phyloP scores from a whole-genome alignment of 495 filamentous ascomycete genomes.

The Symbiotaphrina buchneri region DNA sequence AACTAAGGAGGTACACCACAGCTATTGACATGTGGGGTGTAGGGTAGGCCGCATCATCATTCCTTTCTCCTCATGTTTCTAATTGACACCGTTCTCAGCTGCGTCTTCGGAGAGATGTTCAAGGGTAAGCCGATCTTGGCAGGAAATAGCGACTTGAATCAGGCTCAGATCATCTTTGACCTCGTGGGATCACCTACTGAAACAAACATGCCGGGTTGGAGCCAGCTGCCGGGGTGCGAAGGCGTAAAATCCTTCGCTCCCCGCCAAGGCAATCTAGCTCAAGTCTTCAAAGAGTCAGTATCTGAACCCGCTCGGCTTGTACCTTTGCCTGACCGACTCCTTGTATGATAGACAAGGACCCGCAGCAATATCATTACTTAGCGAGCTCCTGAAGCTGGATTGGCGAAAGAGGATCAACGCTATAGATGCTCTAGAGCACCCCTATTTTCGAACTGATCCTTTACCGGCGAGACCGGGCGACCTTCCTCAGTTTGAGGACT shows the following conservation, averaged over 20 bases:
- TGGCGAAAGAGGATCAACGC: slow-evolving; percentile 79
- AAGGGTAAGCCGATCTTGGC: slow-evolving; percentile 80
- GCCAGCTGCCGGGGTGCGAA: slow-evolving; percentile 57
- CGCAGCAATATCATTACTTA: slow-evolving; percentile 55
- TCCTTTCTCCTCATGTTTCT: too few species aligned
- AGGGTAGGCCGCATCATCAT: slow-evolving; percentile 53
- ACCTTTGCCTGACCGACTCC: slow-evolving; percentile 8
- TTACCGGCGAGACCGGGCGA: slow-evolving; percentile 64
- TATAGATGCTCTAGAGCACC: slow-evolving; percentile 80
- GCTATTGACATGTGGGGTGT: slow-evolving; percentile 98
- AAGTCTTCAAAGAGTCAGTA: slow-evolving; percentile 47
- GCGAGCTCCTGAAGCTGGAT: slow-evolving; percentile 69
- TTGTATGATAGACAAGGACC: slow-evolving; percentile 17
- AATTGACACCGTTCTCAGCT: slow-evolving; percentile 26
- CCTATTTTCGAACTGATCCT: slow-evolving; percentile 65
- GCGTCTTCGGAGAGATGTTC: slow-evolving; percentile 97
- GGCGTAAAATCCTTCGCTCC: slow-evolving; percentile 40
- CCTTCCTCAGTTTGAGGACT: slow-evolving; percentile 75
- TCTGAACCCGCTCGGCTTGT: neutral
- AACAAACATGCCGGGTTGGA: slow-evolving; percentile 86
- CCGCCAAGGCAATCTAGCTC: slow-evolving; percentile 38
- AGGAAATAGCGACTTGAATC: slow-evolving; percentile 71
- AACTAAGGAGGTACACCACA: slow-evolving; percentile 72
- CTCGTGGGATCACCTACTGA: slow-evolving; percentile 85
- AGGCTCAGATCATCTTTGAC: slow-evolving; percentile 77